phyloP scores from a whole-genome alignment of 208 protist genomes.

The Trypanosoma caninum region DNA sequence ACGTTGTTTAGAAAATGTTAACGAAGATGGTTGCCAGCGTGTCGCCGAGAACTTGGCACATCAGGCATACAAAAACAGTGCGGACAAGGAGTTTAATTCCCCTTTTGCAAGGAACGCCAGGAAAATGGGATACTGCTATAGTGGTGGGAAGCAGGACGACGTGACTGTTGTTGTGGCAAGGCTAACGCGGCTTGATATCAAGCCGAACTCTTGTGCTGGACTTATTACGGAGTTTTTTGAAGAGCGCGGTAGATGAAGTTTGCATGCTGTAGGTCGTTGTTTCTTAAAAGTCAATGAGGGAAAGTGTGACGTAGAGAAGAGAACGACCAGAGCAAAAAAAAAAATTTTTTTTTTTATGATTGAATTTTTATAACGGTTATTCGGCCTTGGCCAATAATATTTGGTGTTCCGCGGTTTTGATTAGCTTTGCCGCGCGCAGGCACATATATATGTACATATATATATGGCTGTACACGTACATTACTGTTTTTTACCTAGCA shows the following conservation, averaged over 20 bases:
- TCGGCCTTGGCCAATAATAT: no score
- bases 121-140: slow-evolving; percentile 54
- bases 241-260: background rate
- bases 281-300: no score
- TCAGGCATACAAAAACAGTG: slow-evolving; percentile 49
- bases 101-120: slow-evolving; percentile 77
- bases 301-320: no score
- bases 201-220: slow-evolving; percentile 29
- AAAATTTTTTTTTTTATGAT: background rate
- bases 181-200: slow-evolving; percentile 35
- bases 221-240: slow-evolving; percentile 58
- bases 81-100: slow-evolving; percentile 51
- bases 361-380: background rate
- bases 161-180: slow-evolving; percentile 79
- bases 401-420: no score
- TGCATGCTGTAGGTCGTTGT: no score
- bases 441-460: no score
- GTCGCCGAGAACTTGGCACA: slow-evolving; percentile 60
- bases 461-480: no score
- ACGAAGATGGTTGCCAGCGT: slow-evolving; percentile 39
- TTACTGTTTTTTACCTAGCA: no score
- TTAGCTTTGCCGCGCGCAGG: no score
- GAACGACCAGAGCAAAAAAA: no score
- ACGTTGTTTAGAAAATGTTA: slow-evolving; percentile 36
- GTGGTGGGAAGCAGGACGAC: slow-evolving; percentile 84